Base-by-base conservation (phyloP, 2,329 filamentous ascomycete genomes). In the Aureobasidium musti region DNA sequence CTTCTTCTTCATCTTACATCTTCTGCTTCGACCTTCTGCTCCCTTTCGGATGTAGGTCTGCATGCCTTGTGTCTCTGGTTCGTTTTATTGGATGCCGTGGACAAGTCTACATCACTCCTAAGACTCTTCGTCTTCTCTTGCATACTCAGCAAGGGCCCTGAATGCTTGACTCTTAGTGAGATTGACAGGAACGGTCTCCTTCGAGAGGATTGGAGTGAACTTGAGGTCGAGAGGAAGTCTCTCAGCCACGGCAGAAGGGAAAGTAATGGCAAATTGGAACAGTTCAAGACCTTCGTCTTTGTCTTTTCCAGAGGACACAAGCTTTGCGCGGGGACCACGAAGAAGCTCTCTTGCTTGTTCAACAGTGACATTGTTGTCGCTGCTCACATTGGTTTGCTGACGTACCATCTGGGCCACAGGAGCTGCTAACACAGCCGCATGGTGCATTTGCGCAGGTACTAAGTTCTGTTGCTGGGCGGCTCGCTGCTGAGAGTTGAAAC, bases 271-370 rank as follows among this genome's bases (percentile, higher is more conserved):
- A 10, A 56, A 56, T 6, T 7, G 1, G 13, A 41, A 39, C 11
- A 56, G 5, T 2, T 56, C 33, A 7, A 56, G 53, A 17, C 53
- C 53, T 41, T 35, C 35, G 5, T 56, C 35, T 4, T 56, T 19
- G 3, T 39, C 53, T 1, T 26, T 13, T 1, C 35, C 53, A 2
- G 53, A 56, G 2, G 53, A 39, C 35, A 26, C 21, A 5, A 56
- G 13, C 21, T 41, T 39, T 10, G 35, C 35, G 6, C 35, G 33
- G 10, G 53, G 33, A 26, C 53, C 13, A 5, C 6, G 53, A 41
- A 56, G 53, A 56, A 56, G 13, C 14, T 56, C 13, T 26, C 21
- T 39, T 19, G 53, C 53, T 41, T 41, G 53, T 11, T 41, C 21
- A 3, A 56, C 5, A 4, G 53, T 39, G 21, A 56, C 10, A 1